Conservation (phyloP, 805 yeast species). For the Candida caryicola region DNA sequence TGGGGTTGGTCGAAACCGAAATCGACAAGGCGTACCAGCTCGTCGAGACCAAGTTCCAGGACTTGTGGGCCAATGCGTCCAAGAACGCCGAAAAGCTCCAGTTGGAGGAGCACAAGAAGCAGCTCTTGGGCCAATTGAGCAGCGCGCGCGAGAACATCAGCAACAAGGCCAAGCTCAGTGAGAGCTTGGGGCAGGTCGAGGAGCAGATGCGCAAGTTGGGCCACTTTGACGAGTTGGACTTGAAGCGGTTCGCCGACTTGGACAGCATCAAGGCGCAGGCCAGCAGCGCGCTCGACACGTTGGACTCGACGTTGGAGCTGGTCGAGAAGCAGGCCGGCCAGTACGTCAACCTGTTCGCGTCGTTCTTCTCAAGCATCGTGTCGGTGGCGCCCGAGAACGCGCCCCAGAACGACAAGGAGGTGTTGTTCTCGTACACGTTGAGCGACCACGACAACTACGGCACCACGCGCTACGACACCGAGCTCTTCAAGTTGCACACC, state of each 20-base stretch:
- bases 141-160: conserved; percentile 21
- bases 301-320: conserved; percentile 68
- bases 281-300: conserved; percentile 57
- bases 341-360: conserved; percentile 58
- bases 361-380: conserved; percentile 45
- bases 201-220: conserved; percentile 23
- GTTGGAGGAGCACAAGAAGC: conserved; percentile 27
- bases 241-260: conserved; percentile 15
- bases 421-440: conserved; percentile 14
- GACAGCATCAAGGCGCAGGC: conserved; percentile 37
- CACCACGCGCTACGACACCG: conserved; percentile 37
- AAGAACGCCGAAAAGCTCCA: conserved; percentile 31
- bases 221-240: conserved; percentile 13
- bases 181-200: conserved; percentile 26
- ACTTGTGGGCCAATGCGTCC: conserved; percentile 33
- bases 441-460: conserved; percentile 29
- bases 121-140: conserved; percentile 27
- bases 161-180: conserved; percentile 16
- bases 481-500: conserved; percentile 40
- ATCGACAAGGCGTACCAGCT: conserved; percentile 49
- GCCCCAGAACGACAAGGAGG: conserved; percentile 14
- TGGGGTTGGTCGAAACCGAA: conserved; percentile 50
- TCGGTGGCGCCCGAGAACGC: conserved; percentile 20
- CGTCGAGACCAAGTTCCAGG: conserved; percentile 47
- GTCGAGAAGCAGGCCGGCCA: conserved; percentile 68